phyloP scores from a whole-genome alignment of 225 moss, liverwort and hornwort species.

The Asterella californica region DNA sequence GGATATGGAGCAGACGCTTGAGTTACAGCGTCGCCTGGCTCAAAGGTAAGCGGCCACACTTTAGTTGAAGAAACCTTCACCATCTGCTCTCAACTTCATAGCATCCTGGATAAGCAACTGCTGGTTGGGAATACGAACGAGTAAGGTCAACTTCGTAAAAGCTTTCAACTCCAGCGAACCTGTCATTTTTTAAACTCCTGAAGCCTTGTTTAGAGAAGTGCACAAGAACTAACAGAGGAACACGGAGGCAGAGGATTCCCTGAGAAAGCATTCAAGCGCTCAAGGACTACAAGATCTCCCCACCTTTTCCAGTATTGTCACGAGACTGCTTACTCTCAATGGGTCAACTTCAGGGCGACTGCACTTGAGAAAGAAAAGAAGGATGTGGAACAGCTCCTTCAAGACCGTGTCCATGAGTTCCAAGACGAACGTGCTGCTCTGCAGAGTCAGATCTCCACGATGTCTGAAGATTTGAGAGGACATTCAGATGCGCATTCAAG shows the following conservation, averaged over 20 bases:
- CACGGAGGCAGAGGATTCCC: neutral
- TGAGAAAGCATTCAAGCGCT: neutral
- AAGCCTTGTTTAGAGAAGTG: too few species aligned
- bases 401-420: slow-evolving; percentile 72
- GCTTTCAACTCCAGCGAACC: too few species aligned
- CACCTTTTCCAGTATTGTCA: neutral
- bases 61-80: neutral
- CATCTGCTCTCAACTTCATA: too few species aligned
- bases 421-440: slow-evolving; percentile 65
- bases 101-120: too few species aligned
- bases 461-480: slow-evolving; percentile 66
- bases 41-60: slow-evolving; percentile 49
- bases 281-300: neutral
- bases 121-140: too few species aligned
- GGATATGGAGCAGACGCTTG: slow-evolving; percentile 97
- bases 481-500: slow-evolving; percentile 58
- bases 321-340: neutral
- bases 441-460: slow-evolving; percentile 61
- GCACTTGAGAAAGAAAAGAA: slow-evolving; percentile 95
- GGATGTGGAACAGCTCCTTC: slow-evolving; percentile 68
- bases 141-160: too few species aligned
- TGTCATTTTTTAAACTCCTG: too few species aligned
- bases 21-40: slow-evolving; percentile 91
- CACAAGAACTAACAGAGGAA: neutral
- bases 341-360: slow-evolving; percentile 56